phyloP scores from a whole-genome alignment of 768 basidiomycete genomes.

The Serendipita sp. region DNA sequence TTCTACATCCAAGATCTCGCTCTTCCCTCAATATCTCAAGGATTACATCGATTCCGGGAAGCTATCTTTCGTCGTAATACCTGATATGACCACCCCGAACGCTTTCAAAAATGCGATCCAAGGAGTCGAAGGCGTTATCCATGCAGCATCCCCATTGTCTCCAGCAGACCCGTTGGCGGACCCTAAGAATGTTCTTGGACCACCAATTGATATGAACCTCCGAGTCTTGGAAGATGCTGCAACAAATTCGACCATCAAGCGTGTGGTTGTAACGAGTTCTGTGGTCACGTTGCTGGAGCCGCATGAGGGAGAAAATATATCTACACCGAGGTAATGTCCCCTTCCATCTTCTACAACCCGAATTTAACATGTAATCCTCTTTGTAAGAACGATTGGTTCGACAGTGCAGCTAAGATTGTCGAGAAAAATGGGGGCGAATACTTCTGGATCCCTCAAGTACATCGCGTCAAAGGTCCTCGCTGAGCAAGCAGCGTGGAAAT shows the following conservation, averaged over 20 bases:
- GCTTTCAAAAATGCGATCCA: slow-evolving; percentile 70
- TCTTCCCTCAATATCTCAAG: not conserved
- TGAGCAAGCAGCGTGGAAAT: slow-evolving; percentile 1
- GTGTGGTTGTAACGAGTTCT: slow-evolving; percentile 57
- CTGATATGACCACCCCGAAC: slow-evolving; percentile 17
- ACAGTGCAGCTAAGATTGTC: not conserved
- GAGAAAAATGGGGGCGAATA: not conserved
- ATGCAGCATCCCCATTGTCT: slow-evolving; percentile 45
- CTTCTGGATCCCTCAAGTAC: not conserved
- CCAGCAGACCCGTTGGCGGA: not conserved
- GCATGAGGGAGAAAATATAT: slow-evolving; percentile 11
- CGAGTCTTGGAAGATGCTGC: slow-evolving; percentile 43
- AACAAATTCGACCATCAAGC: slow-evolving; percentile 44
- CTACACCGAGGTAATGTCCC: slow-evolving; percentile 15
- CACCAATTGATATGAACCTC: slow-evolving; percentile 58
- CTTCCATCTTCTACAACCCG: slow-evolving; percentile 16
- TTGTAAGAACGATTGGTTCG: slow-evolving; percentile 9
- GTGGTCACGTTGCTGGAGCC: slow-evolving; percentile 30
- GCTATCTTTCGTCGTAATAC: not conserved
- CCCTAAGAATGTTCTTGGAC: slow-evolving; percentile 38
- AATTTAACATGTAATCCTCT: not conserved
- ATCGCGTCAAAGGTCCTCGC: slow-evolving; percentile 8
- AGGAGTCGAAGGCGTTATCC: slow-evolving; percentile 55
- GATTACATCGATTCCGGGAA: not conserved
- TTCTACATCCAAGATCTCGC: slow-evolving; percentile 16